Conservation (phyloP, 306 rosid genomes). For the Dalbergia oliveri region DNA sequence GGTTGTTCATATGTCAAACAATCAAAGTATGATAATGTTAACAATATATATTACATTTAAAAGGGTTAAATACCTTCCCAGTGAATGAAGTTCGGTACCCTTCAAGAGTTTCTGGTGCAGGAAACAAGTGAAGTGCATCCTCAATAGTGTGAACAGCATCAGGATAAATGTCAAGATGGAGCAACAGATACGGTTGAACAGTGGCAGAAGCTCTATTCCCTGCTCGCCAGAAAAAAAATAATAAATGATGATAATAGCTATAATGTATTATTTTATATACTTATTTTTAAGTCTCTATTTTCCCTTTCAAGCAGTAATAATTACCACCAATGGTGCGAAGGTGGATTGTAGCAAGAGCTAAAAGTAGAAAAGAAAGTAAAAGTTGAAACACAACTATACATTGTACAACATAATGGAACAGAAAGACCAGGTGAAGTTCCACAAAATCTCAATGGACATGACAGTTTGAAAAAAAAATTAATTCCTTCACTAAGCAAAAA, state of each 20-base stretch:
- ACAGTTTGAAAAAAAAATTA: neutral
- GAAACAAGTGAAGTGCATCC: constrained; percentile 87
- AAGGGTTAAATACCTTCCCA: constrained; percentile 71
- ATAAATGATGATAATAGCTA: neutral
- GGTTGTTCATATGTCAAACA: no score
- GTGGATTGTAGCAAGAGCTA: neutral
- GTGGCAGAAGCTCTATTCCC: constrained; percentile 75
- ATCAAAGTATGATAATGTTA: neutral
- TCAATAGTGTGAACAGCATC: constrained; percentile 80
- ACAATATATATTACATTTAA: neutral
- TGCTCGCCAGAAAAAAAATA: constrained; percentile 19
- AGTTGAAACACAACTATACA: constrained; percentile 13
- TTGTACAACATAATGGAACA: constrained; percentile 12
- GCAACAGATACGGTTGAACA: constrained; percentile 80
- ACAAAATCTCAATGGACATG: neutral
- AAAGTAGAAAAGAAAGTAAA: neutral
- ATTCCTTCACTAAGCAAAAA: constrained; percentile 9
- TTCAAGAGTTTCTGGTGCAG: constrained; percentile 92
- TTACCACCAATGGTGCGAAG: constrained; percentile 1
- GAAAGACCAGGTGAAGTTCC: neutral
- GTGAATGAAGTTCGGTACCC: constrained; percentile 80
- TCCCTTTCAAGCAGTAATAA: neutral
- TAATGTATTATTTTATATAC: neutral
- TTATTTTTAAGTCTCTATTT: neutral
- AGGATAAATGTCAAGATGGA: constrained; percentile 90